Conservation (phyloP, 2,329 filamentous ascomycete genomes). For the Colletotrichum musae region DNA sequence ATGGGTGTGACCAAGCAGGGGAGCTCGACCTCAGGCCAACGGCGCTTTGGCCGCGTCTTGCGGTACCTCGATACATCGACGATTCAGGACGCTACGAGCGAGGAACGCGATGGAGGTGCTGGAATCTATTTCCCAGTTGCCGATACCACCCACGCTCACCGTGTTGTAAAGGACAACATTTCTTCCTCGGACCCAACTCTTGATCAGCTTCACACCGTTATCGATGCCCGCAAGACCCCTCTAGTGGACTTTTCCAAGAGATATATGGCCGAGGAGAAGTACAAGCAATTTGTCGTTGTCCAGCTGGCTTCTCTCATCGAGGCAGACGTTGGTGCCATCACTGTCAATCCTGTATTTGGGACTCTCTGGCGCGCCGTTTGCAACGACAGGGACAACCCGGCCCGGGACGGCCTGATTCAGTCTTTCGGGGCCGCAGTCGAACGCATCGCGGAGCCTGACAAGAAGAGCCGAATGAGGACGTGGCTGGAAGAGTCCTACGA, state of each 20-base stretch:
- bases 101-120: background rate
- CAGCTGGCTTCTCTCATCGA: slow-evolving; percentile 60
- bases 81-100: background rate
- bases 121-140: slow-evolving; percentile 19
- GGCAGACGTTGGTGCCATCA: slow-evolving; percentile 58
- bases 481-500: slow-evolving; percentile 69
- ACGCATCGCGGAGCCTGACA: slow-evolving; percentile 47
- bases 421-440: slow-evolving; percentile 59
- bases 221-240: slow-evolving; percentile 45
- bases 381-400: slow-evolving; percentile 58
- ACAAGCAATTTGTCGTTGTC: slow-evolving; percentile 54
- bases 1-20: slow-evolving; percentile 55
- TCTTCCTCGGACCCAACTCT: slow-evolving; percentile 39
- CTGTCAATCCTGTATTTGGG: slow-evolving; percentile 66
- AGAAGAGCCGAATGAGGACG: slow-evolving; percentile 57
- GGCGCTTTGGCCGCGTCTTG: slow-evolving; percentile 3
- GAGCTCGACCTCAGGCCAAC: slow-evolving; percentile 15
- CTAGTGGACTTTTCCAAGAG: slow-evolving; percentile 55
- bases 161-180: slow-evolving; percentile 36
- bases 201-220: slow-evolving; percentile 44
- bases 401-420: slow-evolving; percentile 57
- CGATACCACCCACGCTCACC: background rate
- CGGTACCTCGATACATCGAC: background rate
- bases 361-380: slow-evolving; percentile 64
- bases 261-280: slow-evolving; percentile 55